phyloP scores from a whole-genome alignment of 768 basidiomycete genomes.

The Trametes cinnabarina region DNA sequence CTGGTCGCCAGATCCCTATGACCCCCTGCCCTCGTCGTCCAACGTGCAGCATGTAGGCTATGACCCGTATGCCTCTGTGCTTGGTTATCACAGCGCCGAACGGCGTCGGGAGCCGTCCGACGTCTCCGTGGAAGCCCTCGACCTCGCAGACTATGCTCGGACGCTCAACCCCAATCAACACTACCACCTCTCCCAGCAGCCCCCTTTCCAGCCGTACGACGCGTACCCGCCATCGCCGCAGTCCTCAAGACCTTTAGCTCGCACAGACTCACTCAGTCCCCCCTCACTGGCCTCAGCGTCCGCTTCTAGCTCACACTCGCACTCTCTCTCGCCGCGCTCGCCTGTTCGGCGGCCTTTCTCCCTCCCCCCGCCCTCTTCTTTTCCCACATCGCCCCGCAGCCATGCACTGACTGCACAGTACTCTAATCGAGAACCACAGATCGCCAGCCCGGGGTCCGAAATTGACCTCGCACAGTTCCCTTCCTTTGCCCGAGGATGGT shows the following conservation, averaged over 20 bases:
- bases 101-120: constrained; percentile 52
- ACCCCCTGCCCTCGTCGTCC: constrained; percentile 37
- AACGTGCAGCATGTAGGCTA: constrained; percentile 16
- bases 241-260: constrained; percentile 13
- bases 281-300: constrained; percentile 49
- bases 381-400: constrained; percentile 25
- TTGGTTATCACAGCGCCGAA: constrained; percentile 12
- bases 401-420: constrained; percentile 11
- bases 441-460: constrained; percentile 36
- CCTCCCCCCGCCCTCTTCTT: constrained; percentile 40
- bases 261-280: constrained; percentile 23
- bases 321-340: constrained; percentile 22
- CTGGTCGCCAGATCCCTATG: constrained; percentile 63
- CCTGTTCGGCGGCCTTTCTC: constrained; percentile 45
- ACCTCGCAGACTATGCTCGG: constrained; percentile 67
- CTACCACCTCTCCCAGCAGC: constrained; percentile 21
- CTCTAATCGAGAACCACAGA: constrained; percentile 10
- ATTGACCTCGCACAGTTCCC: constrained; percentile 65
- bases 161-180: constrained; percentile 42
- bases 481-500: constrained; percentile 63
- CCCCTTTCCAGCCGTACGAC: constrained; percentile 26
- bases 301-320: constrained; percentile 23
- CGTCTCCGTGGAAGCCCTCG: constrained; percentile 66
- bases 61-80: constrained; percentile 21
- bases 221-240: constrained; percentile 34